phyloP scores from a whole-genome alignment of 345 rosid genomes.

The Capsella bursapastoris region DNA sequence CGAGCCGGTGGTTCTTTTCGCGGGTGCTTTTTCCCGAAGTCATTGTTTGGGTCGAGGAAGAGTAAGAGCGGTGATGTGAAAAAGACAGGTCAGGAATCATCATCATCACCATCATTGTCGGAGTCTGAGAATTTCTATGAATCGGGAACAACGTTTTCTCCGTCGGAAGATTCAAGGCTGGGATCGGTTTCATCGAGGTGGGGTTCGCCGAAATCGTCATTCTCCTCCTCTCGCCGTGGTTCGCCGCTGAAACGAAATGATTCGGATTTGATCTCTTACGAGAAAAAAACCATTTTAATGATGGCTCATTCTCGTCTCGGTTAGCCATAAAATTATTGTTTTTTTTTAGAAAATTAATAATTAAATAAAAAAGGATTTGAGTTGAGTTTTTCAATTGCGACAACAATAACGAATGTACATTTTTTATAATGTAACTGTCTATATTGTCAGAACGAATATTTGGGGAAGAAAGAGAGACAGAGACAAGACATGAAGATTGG shows the following conservation, averaged over 20 bases:
- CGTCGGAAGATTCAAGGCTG: constrained; percentile 32
- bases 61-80: constrained; percentile 21
- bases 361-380: background rate
- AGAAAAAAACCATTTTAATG: constrained; percentile 13
- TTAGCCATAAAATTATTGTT: background rate
- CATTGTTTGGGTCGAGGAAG: constrained; percentile 36
- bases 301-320: constrained; percentile 25
- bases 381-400: background rate
- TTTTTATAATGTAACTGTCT: background rate
- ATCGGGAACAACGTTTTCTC: constrained; percentile 25
- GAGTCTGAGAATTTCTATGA: constrained; percentile 27
- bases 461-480: background rate
- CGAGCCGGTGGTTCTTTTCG: constrained; percentile 9
- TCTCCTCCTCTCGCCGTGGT: constrained; percentile 19
- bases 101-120: constrained; percentile 3
- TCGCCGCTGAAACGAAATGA: constrained; percentile 27
- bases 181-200: constrained; percentile 32
- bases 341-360: background rate
- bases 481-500: background rate
- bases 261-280: constrained; percentile 38
- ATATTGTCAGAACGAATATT: background rate
- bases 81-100: constrained; percentile 21
- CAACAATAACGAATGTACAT: background rate
- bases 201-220: constrained; percentile 35
- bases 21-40: constrained; percentile 22